Base-by-base conservation (phyloP, 495 filamentous ascomycete species). In the Penicillium cinerascens region DNA sequence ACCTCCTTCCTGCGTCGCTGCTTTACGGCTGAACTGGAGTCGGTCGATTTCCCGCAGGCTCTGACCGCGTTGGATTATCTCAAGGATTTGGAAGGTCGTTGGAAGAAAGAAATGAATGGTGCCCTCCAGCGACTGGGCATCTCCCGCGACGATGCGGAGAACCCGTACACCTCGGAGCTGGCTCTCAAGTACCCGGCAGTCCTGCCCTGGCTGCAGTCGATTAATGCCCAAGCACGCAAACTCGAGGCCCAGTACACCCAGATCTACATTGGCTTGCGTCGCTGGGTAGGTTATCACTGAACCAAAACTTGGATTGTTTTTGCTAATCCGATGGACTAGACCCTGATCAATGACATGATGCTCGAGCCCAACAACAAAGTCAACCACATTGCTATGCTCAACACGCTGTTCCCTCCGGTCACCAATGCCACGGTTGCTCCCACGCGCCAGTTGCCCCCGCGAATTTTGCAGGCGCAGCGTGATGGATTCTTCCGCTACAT, bases 371-470 rank as follows among this genome's bases (percentile, higher is more conserved):
- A 83, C 69, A 82, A 82, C 67, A 85, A 85, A 59, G 77, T 77
- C 60, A 88, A 87, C 58, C 85, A 85, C 65, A 77, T 87, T 47
- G 87, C 84, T 45, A 84, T 89, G 79, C 79, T 90, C 36, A 90
- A 90, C 69, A 88, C 86, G 20, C 74, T 90, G 13, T 85, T 87
- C 55, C 86, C 86, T 17, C 82, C 78, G 17, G 64, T n/a, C 74
- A 26, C 75, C 70, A 42, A 63, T 70, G 6, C 69, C 74, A 1
- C n/a, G 77, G 77, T 17, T 5, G 64, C 68, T 22, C 80, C 82
- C 0, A 82, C 81, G 16, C 58, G 74, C 15, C 74, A 81, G 42
- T 70, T 87, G 50, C 82, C 80, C 4, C 65, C 72, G 4, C 60
- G 73, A 3, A 72, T 80, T 3, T 75, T 88, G 20, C 71, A 73